Evolutionary conservation across 306 rosid species (phyloP).

Genomic region (Myrica gale): DNA sequence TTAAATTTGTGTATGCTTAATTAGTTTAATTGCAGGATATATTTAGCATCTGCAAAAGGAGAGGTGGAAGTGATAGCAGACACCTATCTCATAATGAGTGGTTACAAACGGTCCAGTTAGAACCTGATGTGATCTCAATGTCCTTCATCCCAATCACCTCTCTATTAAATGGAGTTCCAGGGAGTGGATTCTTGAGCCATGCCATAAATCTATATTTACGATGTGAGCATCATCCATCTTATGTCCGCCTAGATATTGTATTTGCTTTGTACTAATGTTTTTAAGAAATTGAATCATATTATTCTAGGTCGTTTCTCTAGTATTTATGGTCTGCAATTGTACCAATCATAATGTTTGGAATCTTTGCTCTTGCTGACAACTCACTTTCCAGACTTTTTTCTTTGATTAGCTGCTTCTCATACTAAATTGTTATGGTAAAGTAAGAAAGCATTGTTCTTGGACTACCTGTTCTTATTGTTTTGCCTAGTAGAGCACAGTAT

Average conservation of each 20-base stretch:
- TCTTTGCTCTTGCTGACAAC: neutral
- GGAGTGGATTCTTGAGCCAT: slow-evolving; percentile 98
- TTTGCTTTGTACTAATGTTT: slow-evolving; percentile 17
- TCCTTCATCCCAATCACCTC: slow-evolving; percentile 92
- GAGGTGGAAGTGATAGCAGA: slow-evolving; percentile 74
- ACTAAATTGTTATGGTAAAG: neutral
- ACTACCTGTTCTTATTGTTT: neutral
- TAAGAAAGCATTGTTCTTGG: slow-evolving; percentile 1
- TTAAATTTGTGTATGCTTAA: slow-evolving; percentile 22
- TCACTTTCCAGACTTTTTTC: neutral
- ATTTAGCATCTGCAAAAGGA: slow-evolving; percentile 66
- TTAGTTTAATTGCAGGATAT: slow-evolving; percentile 61
- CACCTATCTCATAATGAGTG: slow-evolving; percentile 70
- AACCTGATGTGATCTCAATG: slow-evolving; percentile 95
- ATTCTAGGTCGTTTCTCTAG: slow-evolving; percentile 10
- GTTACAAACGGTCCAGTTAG: slow-evolving; percentile 80
- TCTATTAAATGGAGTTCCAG: slow-evolving; percentile 87
- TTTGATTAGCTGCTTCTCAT: neutral
- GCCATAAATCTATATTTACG: slow-evolving; percentile 95
- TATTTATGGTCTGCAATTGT: slow-evolving; percentile 11
- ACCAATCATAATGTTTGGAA: neutral
- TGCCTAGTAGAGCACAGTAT: neutral
- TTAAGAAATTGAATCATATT: slow-evolving; percentile 22
- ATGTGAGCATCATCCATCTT: slow-evolving; percentile 59
- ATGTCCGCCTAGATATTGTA: slow-evolving; percentile 4